phyloP scores from a whole-genome alignment of 495 filamentous ascomycete genomes.

The Talaromyces thailandensis region DNA sequence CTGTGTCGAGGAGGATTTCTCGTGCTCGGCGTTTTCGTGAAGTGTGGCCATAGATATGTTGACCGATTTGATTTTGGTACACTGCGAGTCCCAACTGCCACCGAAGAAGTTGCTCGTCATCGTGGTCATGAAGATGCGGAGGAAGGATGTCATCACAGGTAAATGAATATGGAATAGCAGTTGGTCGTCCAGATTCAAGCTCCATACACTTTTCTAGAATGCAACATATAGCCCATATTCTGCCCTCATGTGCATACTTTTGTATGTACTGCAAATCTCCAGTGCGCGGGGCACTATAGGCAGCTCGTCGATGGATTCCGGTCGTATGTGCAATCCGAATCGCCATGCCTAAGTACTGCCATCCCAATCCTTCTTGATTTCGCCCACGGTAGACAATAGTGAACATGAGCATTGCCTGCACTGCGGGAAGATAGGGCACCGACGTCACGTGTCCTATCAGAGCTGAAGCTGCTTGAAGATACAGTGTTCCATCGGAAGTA shows the following conservation, averaged over 20 bases:
- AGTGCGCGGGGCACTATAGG: neutral
- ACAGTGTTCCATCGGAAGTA: neutral
- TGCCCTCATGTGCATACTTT: neutral
- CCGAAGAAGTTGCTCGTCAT: neutral
- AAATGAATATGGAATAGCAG: neutral
- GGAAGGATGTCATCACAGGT: conserved; percentile 1
- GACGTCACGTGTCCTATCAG: conserved; percentile 1
- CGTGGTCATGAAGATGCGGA: conserved; percentile 1
- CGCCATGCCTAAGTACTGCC: conserved; percentile 10
- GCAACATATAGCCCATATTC: conserved; percentile 3
- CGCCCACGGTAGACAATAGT: conserved; percentile 4
- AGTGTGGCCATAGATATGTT: conserved; percentile 4
- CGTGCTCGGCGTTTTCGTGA: conserved; percentile 1
- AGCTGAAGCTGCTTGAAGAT: neutral
- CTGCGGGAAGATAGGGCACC: conserved; percentile 1
- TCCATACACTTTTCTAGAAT: conserved; percentile 5
- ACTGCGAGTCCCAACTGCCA: conserved; percentile 1
- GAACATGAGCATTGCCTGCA: conserved; percentile 4
- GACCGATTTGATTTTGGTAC: neutral
- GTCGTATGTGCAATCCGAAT: conserved; percentile 12
- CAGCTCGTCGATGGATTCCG: conserved; percentile 8
- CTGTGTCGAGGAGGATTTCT: neutral
- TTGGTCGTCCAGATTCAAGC: conserved; percentile 4
- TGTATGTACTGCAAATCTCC: neutral
- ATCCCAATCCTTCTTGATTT: conserved; percentile 2